Percentiles rank a stretch among this genome's conserved stretches.
phyloP scores from a whole-genome alignment of 2,329 filamentous ascomycete genomes.

The Apiospora koreana region DNA sequence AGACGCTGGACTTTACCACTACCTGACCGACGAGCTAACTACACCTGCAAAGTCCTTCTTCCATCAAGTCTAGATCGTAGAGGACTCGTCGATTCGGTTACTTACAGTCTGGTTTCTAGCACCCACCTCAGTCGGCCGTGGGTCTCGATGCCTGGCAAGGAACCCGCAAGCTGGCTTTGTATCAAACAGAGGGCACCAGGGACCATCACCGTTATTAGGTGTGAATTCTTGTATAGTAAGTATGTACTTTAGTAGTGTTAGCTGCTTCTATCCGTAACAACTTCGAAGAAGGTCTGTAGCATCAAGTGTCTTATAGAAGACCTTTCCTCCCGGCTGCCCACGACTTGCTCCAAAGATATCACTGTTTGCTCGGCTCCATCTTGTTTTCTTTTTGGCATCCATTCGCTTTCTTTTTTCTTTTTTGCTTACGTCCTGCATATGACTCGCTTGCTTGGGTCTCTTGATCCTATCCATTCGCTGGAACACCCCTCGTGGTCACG shows the following conservation, averaged over 20 bases:
- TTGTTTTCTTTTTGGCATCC: background rate
- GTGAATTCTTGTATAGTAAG: background rate
- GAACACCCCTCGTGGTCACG: conserved; percentile 23
- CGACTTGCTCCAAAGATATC: background rate
- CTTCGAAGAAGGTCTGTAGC: background rate
- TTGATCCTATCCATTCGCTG: conserved; percentile 22
- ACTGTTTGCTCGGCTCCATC: conserved; percentile 1
- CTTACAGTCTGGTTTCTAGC: background rate
- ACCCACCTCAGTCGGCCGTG: background rate
- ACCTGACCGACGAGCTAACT: background rate
- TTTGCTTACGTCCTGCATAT: conserved; percentile 11
- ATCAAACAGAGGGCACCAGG: background rate
- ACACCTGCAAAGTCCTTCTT: background rate
- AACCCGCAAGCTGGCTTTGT: background rate
- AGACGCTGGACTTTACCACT: background rate
- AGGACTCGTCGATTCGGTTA: background rate
- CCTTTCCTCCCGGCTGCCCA: conserved; percentile 7
- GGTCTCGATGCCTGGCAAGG: background rate
- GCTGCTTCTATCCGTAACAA: background rate
- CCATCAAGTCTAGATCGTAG: background rate
- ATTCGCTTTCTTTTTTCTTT: background rate
- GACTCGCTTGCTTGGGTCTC: conserved; percentile 19
- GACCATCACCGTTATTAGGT: background rate
- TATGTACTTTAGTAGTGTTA: background rate
- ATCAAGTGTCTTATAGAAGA: conserved; percentile 17